Evolutionary conservation across 176 grass and related monocot genomes (phyloP), one percentile per base, ranked within the genome.

Genomic region (Raddia guianensis): DNA sequence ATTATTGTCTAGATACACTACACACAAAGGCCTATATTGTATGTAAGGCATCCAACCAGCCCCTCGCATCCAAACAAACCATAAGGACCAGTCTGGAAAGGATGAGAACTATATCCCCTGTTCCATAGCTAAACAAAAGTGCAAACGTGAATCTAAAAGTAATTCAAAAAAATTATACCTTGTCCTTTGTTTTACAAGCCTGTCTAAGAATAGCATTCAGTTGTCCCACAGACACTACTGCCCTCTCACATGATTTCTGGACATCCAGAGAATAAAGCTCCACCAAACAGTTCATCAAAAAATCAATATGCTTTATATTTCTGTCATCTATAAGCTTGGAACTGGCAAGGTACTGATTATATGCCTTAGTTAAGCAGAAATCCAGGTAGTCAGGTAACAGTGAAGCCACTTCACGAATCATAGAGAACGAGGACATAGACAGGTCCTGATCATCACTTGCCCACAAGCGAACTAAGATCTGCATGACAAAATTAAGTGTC

Each of bases 211-310:
- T 85, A 87, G 70, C 65, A 80, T 85, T 87, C 72, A 98, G 68
- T 69, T 89, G 88, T 72, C 84, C 92, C 45, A 98, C 79, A 48
- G 92, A 95, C 13, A n/a, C 56, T 54, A 83, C 47, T 73, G 79
- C 88, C 68, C 83, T 91, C 71, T 86, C 65, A 81, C 82, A 87
- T 75, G 96, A 87, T 85, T 84, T 89, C 50, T 89, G 88, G 78
- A 95, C 81, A 79, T 98, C 90, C 37, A 98, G 62, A 78, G 90
- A 92, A 98, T 89, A 91, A 27, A 98, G 82, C 68, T 98, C 96
- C 21, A 89, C 79, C 13, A 93, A 40, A 68, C 84, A 95, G 75
- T 89, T 74, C 57, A 51, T 82, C 27, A 98, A 55, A 89, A 98
- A 95, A 64, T 93, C 84, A 55, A 91, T 84, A 76, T 85, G 82